Evolutionary conservation across 805 yeast genomes (phyloP).

Genomic region (Zygotorulaspora florentina): DNA sequence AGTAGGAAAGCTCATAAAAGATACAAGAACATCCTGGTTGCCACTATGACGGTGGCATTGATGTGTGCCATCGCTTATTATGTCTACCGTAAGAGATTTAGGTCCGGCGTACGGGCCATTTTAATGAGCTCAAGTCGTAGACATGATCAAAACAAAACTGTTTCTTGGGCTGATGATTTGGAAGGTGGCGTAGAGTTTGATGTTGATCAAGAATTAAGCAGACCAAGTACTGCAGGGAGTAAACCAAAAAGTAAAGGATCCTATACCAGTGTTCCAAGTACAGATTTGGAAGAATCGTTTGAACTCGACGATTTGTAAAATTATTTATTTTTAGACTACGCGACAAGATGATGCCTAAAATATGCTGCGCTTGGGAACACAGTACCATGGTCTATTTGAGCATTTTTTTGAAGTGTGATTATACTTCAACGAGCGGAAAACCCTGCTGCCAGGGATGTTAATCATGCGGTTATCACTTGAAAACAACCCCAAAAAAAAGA

Average conservation of each 20-base stretch:
- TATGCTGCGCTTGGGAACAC: too few relatives aligned
- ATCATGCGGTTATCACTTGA: too few relatives aligned
- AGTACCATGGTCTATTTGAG: too few relatives aligned
- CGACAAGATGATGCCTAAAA: background rate
- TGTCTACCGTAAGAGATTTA: slow-evolving; percentile 13
- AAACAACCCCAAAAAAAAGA: too few relatives aligned
- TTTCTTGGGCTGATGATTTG: slow-evolving; percentile 39
- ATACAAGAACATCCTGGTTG: slow-evolving; percentile 7
- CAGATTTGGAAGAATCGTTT: slow-evolving; percentile 24
- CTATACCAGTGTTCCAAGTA: slow-evolving; percentile 22
- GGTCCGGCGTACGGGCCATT: slow-evolving; percentile 18
- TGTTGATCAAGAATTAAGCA: slow-evolving; percentile 9
- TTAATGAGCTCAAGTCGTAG: slow-evolving; percentile 20
- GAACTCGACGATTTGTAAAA: slow-evolving; percentile 22
- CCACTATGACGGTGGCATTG: slow-evolving; percentile 8
- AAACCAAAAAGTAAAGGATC: slow-evolving; percentile 17
- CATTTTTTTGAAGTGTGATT: too few relatives aligned
- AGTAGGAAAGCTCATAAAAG: slow-evolving; percentile 2
- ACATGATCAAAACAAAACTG: slow-evolving; percentile 30
- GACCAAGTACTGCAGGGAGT: slow-evolving; percentile 1
- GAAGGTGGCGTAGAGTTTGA: slow-evolving; percentile 21
- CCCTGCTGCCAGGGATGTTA: too few relatives aligned
- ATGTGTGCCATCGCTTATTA: slow-evolving; percentile 12
- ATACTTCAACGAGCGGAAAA: too few relatives aligned
- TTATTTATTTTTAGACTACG: background rate